phyloP scores from a whole-genome alignment of 148 eudicot genomes.

The Arctostaphylos glauca region DNA sequence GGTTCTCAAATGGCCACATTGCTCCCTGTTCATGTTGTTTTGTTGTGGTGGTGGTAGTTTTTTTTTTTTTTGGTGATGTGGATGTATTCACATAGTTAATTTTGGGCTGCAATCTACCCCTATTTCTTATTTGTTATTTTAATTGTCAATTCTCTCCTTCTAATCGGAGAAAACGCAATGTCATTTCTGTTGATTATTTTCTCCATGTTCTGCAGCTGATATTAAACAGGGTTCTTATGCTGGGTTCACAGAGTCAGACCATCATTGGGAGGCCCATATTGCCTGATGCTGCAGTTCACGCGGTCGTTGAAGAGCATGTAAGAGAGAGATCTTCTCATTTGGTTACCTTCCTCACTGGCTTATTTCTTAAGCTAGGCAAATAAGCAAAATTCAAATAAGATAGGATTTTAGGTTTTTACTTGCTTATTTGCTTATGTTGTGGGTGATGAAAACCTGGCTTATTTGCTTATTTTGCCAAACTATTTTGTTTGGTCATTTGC shows the following conservation, averaged over 20 bases:
- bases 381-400: too few relatives aligned
- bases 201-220: conserved; percentile 53
- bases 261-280: conserved; percentile 86
- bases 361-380: too few relatives aligned
- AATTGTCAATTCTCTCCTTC: conserved; percentile 4
- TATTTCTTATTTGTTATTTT: neutral
- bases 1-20: neutral
- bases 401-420: too few relatives aligned
- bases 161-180: neutral
- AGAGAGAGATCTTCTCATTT: conserved; percentile 16
- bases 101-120: neutral
- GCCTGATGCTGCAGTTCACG: conserved; percentile 85
- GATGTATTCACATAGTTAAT: neutral
- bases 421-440: too few relatives aligned
- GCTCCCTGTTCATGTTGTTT: neutral
- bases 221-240: conserved; percentile 77
- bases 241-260: conserved; percentile 80
- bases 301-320: conserved; percentile 98
- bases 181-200: neutral
- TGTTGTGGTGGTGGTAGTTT: neutral
- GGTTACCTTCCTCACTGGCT: too few relatives aligned
- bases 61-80: neutral
- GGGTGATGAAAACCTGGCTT: too few relatives aligned
- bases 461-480: too few relatives aligned
- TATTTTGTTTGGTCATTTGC: too few relatives aligned